Base-by-base conservation (phyloP, 176 grass and related monocot species). In the Elymus sibiricus region DNA sequence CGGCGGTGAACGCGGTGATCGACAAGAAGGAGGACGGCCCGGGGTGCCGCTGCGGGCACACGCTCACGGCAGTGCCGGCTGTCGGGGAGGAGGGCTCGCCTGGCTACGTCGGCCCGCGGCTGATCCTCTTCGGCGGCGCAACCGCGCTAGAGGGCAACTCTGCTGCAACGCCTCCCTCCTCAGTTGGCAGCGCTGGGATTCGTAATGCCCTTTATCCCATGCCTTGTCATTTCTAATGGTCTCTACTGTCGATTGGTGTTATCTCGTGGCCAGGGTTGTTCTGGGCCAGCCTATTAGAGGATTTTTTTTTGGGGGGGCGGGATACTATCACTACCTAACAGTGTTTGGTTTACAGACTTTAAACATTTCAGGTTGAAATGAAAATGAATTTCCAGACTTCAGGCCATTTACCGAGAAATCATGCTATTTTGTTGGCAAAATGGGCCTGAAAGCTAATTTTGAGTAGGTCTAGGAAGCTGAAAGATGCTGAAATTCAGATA, bases 61-160 rank as follows among this genome's bases (percentile, higher is more conserved):
- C 97, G 31, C 92, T 99, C 51, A 97, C 94, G 29, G 90, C 94
- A 4, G 92, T 99, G 27, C 91, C 94, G 10, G 90, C 97, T 1
- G 92, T 97, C 2, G 94, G 97, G 76, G 94, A 99, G 83, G 97
- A 99, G 63, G 94, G 97, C 46, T 38, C 90, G 49, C 90, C 87
- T 17, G 90, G 89, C 15, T 93, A 99, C 87, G 87, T 94, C 39
- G 94, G 94, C 1, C 94, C 92, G 22, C 76, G 97, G 24, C 85
- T 99, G 21, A 90, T 99, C 82, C 83, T 99, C 22, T 99, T 99
- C 34, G 97, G 97, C 11, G 97, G 97, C 1, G 97, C 97, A 24
- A 99, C 97, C 0, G 94, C 97, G 0, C 92, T 99, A 9, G 97
- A 99, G 87, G 97, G 97, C 44, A 99, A 97, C 87, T 97, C 97